Conservation (phyloP, 23 red algal species). For the Rhodosorus marinus region DNA sequence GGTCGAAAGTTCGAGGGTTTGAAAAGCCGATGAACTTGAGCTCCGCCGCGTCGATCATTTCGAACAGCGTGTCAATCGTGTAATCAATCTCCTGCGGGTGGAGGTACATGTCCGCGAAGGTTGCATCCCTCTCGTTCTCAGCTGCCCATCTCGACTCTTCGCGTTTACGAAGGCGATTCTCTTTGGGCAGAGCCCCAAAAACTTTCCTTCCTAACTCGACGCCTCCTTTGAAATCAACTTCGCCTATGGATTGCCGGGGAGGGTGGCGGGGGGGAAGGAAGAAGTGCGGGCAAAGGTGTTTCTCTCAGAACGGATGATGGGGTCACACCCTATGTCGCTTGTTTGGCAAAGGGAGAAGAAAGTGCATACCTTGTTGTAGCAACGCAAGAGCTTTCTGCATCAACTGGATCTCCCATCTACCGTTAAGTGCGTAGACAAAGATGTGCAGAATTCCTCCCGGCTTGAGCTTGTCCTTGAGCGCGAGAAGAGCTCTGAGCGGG, state of each 20-base stretch:
- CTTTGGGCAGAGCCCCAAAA: conserved; percentile 53
- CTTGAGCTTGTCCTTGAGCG: conserved; percentile 47
- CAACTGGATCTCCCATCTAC: conserved; percentile 82
- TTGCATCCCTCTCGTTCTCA: conserved; percentile 84
- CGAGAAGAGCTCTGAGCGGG: conserved; percentile 44
- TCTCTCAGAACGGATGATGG: too few species aligned
- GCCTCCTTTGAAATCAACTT: conserved; percentile 59
- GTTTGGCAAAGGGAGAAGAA: too few species aligned
- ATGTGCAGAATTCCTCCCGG: conserved; percentile 84
- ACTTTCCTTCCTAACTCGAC: conserved; percentile 66
- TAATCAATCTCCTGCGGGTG: conserved; percentile 96
- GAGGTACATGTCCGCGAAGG: conserved; percentile 99
- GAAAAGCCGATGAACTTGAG: conserved; percentile 69
- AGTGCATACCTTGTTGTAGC: conserved; percentile 15
- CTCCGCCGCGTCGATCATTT: conserved; percentile 41
- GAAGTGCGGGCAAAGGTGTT: too few species aligned
- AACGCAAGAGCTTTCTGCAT: conserved; percentile 82
- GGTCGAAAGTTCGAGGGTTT: conserved; percentile 78
- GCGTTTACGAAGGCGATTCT: conserved; percentile 56
- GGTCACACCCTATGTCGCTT: too few species aligned
- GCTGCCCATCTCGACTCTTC: conserved; percentile 71
- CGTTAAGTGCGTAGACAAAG: conserved; percentile 88
- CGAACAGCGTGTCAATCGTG: conserved; percentile 42
- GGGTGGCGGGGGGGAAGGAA: too few species aligned
- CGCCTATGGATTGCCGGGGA: too few species aligned